These are phyloP conservation scores for Viola pubescens DNA, from an alignment of 441 rosid species.

Conservation along the genomic window DNA sequence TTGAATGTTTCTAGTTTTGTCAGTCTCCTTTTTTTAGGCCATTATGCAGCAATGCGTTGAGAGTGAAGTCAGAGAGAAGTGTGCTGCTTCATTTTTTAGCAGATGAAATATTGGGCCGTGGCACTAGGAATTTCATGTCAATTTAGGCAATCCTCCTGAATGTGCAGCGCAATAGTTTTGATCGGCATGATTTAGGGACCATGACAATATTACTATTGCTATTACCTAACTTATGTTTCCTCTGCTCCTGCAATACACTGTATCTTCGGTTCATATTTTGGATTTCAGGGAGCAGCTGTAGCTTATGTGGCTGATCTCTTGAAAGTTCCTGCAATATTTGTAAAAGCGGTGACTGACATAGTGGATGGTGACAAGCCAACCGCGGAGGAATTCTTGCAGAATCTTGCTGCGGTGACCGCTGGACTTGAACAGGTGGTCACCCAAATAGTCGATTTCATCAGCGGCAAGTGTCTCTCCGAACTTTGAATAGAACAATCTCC, in stretches of 20 bases:
- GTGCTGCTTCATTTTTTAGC: neutral
- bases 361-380: constrained; percentile 87
- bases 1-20: neutral
- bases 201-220: neutral
- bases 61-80: neutral
- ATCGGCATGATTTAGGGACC: neutral
- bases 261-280: constrained; percentile 1
- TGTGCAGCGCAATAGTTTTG: neutral
- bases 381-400: constrained; percentile 77
- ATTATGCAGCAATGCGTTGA: too few relatives aligned
- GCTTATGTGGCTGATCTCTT: constrained; percentile 85
- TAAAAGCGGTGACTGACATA: constrained; percentile 83
- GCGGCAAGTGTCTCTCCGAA: constrained; percentile 58
- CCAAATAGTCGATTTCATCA: constrained; percentile 59
- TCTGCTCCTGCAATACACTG: constrained; percentile 5
- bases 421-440: constrained; percentile 58
- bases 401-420: constrained; percentile 63
- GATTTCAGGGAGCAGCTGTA: constrained; percentile 81
- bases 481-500: constrained; percentile 32
- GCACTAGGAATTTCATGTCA: neutral
- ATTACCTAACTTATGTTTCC: neutral
- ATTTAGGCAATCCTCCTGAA: neutral
- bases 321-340: constrained; percentile 71
- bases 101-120: neutral
- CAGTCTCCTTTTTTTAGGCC: neutral